phyloP scores from a whole-genome alignment of 106 monocot species.

The Allium sativum region DNA sequence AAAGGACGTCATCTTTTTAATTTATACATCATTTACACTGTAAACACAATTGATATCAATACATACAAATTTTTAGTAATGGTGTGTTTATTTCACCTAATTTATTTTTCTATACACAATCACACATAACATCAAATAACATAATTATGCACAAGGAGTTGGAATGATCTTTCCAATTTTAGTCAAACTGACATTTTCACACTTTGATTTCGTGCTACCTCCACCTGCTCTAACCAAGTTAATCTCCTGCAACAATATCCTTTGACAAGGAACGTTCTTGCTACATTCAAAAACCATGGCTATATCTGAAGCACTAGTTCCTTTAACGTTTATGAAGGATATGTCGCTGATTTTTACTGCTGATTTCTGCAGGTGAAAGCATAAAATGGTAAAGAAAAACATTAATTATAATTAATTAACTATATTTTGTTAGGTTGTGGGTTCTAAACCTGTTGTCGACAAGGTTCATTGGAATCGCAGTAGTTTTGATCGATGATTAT shows the following conservation, averaged over 20 bases:
- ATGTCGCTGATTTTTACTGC: conserved; percentile 59
- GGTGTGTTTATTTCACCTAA: too few relatives aligned
- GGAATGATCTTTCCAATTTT: conserved; percentile 26
- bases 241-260: conserved; percentile 32
- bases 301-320: conserved; percentile 40
- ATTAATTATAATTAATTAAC: not conserved
- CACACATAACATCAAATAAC: too few relatives aligned
- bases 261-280: conserved; percentile 31
- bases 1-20: too few relatives aligned
- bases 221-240: conserved; percentile 21
- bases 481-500: conserved; percentile 84
- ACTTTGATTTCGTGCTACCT: conserved; percentile 14
- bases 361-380: conserved; percentile 22
- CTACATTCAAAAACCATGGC: conserved; percentile 64
- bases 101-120: too few relatives aligned
- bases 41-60: too few relatives aligned
- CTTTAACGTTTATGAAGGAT: conserved; percentile 57
- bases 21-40: too few relatives aligned
- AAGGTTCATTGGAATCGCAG: conserved; percentile 48
- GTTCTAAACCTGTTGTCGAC: conserved; percentile 33
- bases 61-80: too few relatives aligned
- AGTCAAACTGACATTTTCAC: conserved; percentile 30
- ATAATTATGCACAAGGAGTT: conserved; percentile 11
- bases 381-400: not conserved
- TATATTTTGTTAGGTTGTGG: too few relatives aligned